Conservation (phyloP, 1,284 basidiomycete species). For the Retiboletus fuscus region DNA sequence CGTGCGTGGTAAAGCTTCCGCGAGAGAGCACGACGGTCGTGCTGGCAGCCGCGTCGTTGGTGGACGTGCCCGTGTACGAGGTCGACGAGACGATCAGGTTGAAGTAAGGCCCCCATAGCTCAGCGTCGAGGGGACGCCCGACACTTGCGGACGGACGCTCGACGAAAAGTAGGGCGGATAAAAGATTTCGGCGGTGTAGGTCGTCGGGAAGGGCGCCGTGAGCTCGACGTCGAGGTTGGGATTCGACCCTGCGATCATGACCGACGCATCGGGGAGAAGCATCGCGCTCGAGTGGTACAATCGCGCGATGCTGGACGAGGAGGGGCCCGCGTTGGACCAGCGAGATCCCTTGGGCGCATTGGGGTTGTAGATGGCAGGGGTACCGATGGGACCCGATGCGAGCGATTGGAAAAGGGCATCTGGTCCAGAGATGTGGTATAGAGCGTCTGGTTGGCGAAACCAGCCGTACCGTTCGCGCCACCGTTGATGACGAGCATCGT, state of each 20-base stretch:
- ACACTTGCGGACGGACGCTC: conserved; percentile 75
- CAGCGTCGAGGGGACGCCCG: conserved; percentile 79
- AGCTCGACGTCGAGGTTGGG: conserved; percentile 89
- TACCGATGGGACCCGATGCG: conserved; percentile 71
- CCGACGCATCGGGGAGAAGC: conserved; percentile 88
- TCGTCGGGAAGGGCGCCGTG: conserved; percentile 80
- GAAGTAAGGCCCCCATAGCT: conserved; percentile 88
- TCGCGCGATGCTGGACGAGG: conserved; percentile 71
- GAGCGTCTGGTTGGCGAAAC: conserved; percentile 61
- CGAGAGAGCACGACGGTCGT: conserved; percentile 78
- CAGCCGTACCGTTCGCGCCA: conserved; percentile 78
- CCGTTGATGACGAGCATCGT: conserved; percentile 85
- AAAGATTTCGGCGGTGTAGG: conserved; percentile 88
- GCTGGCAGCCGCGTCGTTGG: conserved; percentile 63
- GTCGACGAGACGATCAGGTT: conserved; percentile 63
- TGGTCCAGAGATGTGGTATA: conserved; percentile 55
- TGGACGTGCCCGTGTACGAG: conserved; percentile 58
- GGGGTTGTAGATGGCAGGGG: conserved; percentile 82
- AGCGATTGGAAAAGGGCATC: conserved; percentile 76
- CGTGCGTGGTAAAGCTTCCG: conserved; percentile 82
- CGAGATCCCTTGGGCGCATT: conserved; percentile 69
- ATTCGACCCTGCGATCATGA: conserved; percentile 91
- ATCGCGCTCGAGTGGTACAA: conserved; percentile 90
- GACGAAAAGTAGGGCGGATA: conserved; percentile 86
- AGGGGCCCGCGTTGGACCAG: conserved; percentile 76